A percentile compares a stretch with the other conserved stretches of the same genome.
Evolutionary conservation across 805 yeast genomes (phyloP).

Genomic region (Ogataea salicorniae): DNA sequence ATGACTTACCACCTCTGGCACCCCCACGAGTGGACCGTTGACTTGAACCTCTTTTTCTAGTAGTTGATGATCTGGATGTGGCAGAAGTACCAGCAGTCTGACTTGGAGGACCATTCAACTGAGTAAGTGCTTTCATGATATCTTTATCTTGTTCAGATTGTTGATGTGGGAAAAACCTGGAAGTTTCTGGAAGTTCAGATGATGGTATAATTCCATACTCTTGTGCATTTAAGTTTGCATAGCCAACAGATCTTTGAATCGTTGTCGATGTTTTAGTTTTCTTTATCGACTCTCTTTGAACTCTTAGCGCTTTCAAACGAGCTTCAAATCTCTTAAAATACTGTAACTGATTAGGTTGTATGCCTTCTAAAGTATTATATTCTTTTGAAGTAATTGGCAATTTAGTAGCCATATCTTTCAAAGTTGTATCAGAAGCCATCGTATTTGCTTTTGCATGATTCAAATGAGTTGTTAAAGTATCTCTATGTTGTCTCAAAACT

Average conservation of each 20-base stretch:
- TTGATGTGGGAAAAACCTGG: conserved; percentile 7
- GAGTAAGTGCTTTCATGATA: conserved; percentile 13
- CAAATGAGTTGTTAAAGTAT: conserved; percentile 37
- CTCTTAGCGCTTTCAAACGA: conserved; percentile 20
- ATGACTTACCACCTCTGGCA: conserved; percentile 10
- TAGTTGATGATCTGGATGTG: neutral
- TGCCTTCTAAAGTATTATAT: conserved; percentile 36
- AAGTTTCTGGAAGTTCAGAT: conserved; percentile 12
- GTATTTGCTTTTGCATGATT: conserved; percentile 31
- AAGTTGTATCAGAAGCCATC: conserved; percentile 34
- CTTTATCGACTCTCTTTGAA: conserved; percentile 8
- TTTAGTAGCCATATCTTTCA: conserved; percentile 50
- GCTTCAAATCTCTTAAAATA: conserved; percentile 23
- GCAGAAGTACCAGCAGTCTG: neutral
- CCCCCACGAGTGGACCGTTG: conserved; percentile 6
- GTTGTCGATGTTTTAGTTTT: neutral
- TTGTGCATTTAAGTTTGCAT: neutral
- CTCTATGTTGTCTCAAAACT: conserved; percentile 37
- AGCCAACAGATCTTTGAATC: neutral
- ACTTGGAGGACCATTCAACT: conserved; percentile 9
- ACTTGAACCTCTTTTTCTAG: conserved; percentile 2
- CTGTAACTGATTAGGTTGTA: conserved; percentile 27
- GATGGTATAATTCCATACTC: conserved; percentile 16
- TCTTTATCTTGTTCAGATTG: conserved; percentile 4
- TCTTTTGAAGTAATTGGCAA: conserved; percentile 49